Percentiles rank a stretch among this genome's conserved stretches.
Evolutionary conservation across 768 basidiomycete genomes (phyloP).

Genomic region (Coprinopsis marcescibilis): DNA sequence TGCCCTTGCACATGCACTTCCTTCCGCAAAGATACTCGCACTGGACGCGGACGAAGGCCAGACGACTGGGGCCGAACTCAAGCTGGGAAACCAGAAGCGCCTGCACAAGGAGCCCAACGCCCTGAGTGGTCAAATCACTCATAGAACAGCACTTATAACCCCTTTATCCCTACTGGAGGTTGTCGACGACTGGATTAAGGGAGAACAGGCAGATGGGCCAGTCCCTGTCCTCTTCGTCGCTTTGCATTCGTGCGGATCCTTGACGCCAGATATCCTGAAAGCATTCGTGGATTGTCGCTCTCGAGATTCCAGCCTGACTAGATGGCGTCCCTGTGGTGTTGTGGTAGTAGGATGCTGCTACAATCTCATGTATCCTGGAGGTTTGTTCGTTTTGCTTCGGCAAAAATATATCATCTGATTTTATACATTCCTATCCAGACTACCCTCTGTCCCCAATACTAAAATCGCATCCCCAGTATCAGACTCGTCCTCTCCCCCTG

Average conservation of each 20-base stretch:
- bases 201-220: constrained; percentile 1
- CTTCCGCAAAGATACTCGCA: constrained; percentile 47
- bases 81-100: constrained; percentile 22
- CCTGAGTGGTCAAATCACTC: constrained; percentile 39
- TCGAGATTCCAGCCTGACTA: not conserved
- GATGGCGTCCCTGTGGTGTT: constrained; percentile 48
- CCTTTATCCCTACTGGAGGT: constrained; percentile 38
- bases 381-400: constrained; percentile 25
- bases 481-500: constrained; percentile 28
- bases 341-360: constrained; percentile 78
- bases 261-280: constrained; percentile 62
- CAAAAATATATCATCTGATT: not conserved
- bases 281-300: constrained; percentile 33
- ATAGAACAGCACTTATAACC: constrained; percentile 52
- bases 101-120: constrained; percentile 15
- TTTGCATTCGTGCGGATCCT: constrained; percentile 71
- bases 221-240: constrained; percentile 58
- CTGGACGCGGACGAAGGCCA: constrained; percentile 59
- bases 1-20: constrained; percentile 30
- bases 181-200: constrained; percentile 49
- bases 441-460: constrained; percentile 45
- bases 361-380: constrained; percentile 55
- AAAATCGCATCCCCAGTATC: constrained; percentile 27
- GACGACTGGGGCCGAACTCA: constrained; percentile 45
- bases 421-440: constrained; percentile 29